Base-by-base conservation (phyloP, 1,139 yeast genomes). In the Petasospora rhodanensis region DNA sequence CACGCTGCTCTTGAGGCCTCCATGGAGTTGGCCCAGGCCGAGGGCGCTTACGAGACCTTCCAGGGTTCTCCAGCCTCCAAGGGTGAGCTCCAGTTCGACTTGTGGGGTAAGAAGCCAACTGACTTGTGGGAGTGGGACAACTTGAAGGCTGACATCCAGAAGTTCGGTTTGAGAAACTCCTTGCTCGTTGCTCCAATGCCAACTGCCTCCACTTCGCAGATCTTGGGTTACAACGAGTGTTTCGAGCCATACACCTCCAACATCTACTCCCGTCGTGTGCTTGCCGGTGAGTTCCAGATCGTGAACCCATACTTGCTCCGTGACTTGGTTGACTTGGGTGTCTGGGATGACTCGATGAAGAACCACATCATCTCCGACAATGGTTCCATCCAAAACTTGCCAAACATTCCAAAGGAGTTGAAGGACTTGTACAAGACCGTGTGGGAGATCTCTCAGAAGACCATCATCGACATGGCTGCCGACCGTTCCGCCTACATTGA, bases 391-490 rank as follows among this genome's bases (percentile, higher is more conserved):
- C 95, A 87, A 61, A 59, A 66, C 41, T 76, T 91, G 39, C 73
- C 78, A 24, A 73, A 70, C 37, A 79, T 91, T 34, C 97, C 97
- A 11, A 67, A 67, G 21, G 84, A 81, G 29, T 58, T 89, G 43
- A 87, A 85, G 58, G 73, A 70, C 5, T 62, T 89, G 27, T 89
- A 89, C 68, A 85, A 82, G 66, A 91, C 98, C 2, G 96, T 89
- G 7, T 91, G 98, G 98, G 98, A 91, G 62, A 75, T 91, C 33
- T 76, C 95, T 26, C 98, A 91, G 58, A 80, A 78, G 63, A 73
- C 72, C 15, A 74, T 91, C 44, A 81, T 91, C 45, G 96, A 91
- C 55, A 72, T 89, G 86, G 95, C 97, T 24, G 94, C 95, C 19
- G 97, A 86, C 55, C 74, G 98, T 49, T 84, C 91, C 18, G 85